Percentiles rank a stretch among this genome's conserved stretches.
These are phyloP conservation scores for Artomyces pyxidatus DNA, from an alignment of 768 basidiomycete genomes.

Conservation along the genomic window DNA sequence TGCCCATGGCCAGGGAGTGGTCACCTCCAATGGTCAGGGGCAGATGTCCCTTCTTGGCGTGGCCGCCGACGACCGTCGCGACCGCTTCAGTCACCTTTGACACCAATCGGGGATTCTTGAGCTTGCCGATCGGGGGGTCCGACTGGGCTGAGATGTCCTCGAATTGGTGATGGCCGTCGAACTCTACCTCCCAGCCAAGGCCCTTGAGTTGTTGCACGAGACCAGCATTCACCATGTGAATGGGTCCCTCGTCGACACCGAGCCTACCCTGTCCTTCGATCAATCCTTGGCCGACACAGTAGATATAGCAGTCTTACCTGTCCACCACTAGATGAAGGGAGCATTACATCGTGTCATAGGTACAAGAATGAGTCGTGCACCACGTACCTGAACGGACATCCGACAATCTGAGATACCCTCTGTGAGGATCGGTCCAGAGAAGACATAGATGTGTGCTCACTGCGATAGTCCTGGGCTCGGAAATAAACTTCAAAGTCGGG, in stretches of 20 bases:
- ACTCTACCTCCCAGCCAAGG: slow-evolving; percentile 85
- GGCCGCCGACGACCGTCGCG: slow-evolving; percentile 63
- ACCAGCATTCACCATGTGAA: slow-evolving; percentile 82
- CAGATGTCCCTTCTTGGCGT: slow-evolving; percentile 71
- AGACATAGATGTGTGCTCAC: slow-evolving; percentile 29
- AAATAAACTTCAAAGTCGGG: slow-evolving; percentile 36
- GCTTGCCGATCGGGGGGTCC: slow-evolving; percentile 78
- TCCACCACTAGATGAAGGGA: slow-evolving; percentile 41
- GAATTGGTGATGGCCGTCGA: slow-evolving; percentile 87
- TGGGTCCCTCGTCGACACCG: slow-evolving; percentile 85
- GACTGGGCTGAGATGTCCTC: slow-evolving; percentile 54
- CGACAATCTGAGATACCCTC: slow-evolving; percentile 59
- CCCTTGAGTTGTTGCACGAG: slow-evolving; percentile 65
- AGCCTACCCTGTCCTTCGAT: slow-evolving; percentile 46
- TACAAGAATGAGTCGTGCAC: slow-evolving; percentile 3
- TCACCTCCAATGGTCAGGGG: slow-evolving; percentile 94
- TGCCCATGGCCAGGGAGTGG: slow-evolving; percentile 94
- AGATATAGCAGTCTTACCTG: slow-evolving; percentile 36
- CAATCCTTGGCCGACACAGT: slow-evolving; percentile 11
- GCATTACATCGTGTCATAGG: slow-evolving; percentile 3
- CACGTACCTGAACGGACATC: slow-evolving; percentile 92
- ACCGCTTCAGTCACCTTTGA: slow-evolving; percentile 76
- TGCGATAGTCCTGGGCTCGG: slow-evolving; percentile 67
- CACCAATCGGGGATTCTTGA: slow-evolving; percentile 88
- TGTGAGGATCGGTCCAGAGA: too few relatives aligned